phyloP scores from a whole-genome alignment of 805 yeast genomes.

The Vanderwaltozyma tropicalis region DNA sequence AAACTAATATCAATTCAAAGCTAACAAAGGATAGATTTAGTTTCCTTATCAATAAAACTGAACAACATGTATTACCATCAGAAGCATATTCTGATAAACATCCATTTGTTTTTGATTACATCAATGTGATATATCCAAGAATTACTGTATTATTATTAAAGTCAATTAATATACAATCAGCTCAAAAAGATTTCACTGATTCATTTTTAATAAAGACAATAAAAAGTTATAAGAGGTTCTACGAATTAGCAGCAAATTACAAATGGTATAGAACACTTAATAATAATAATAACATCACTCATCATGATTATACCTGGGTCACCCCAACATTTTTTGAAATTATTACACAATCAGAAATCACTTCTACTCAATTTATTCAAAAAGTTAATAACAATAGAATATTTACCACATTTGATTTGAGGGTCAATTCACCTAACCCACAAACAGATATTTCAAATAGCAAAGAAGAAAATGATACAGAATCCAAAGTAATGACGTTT shows the following conservation, averaged over 20 bases:
- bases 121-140: constrained; percentile 7
- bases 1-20: background rate
- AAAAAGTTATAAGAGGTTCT: constrained; percentile 6
- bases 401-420: too few relatives aligned
- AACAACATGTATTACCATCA: constrained; percentile 1
- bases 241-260: constrained; percentile 3
- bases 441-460: background rate
- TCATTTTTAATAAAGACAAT: constrained; percentile 5
- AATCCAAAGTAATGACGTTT: background rate
- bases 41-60: constrained; percentile 6
- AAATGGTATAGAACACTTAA: constrained; percentile 9
- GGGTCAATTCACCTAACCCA: too few relatives aligned
- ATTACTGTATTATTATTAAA: constrained; percentile 4
- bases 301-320: too few relatives aligned
- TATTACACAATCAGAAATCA: too few relatives aligned
- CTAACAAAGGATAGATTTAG: constrained; percentile 2
- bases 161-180: background rate
- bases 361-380: too few relatives aligned
- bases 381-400: too few relatives aligned
- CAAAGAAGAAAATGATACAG: background rate
- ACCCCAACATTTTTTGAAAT: too few relatives aligned
- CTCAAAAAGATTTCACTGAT: constrained; percentile 1
- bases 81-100: constrained; percentile 4
- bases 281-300: too few relatives aligned
- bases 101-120: constrained; percentile 12